These are phyloP conservation scores for Pezicula rhizophila DNA, from an alignment of 2,329 filamentous ascomycete genomes.

Conservation along the genomic window DNA sequence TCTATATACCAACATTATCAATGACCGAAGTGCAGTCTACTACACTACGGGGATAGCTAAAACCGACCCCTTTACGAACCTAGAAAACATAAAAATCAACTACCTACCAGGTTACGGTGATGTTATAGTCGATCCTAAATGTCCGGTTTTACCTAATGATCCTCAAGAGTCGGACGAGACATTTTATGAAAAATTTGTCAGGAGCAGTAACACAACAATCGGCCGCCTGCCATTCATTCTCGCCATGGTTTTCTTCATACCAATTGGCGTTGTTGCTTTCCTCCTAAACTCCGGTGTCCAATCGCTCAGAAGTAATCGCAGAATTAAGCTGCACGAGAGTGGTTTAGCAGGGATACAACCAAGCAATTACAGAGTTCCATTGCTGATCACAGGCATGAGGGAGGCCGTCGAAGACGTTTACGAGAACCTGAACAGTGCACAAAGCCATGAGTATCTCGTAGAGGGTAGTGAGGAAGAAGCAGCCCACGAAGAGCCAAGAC, in stretches of 20 bases:
- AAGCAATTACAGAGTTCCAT: constrained; percentile 66
- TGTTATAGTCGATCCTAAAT: constrained; percentile 64
- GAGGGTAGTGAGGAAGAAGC: constrained; percentile 45
- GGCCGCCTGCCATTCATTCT: constrained; percentile 55
- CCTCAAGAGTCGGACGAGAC: constrained; percentile 23
- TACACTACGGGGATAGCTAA: constrained; percentile 77
- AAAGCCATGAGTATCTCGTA: constrained; percentile 63
- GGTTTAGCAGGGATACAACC: constrained; percentile 63
- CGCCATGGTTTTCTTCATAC: constrained; percentile 64
- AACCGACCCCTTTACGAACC: constrained; percentile 69
- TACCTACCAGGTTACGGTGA: constrained; percentile 69
- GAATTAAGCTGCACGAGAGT: constrained; percentile 71
- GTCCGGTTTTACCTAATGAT: constrained; percentile 49
- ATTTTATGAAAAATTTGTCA: constrained; percentile 16
- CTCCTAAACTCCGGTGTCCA: constrained; percentile 73
- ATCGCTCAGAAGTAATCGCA: constrained; percentile 64
- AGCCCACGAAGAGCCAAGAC: constrained; percentile 18
- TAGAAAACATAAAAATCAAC: constrained; percentile 63
- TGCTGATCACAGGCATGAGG: constrained; percentile 70
- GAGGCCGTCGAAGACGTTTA: constrained; percentile 62
- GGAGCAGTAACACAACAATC: constrained; percentile 26
- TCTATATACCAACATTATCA: constrained; percentile 80
- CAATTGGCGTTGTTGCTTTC: constrained; percentile 65
- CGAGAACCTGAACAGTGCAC: constrained; percentile 24
- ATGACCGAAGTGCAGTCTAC: constrained; percentile 75